Percentiles rank a stretch among this genome's conserved stretches.
These are phyloP conservation scores for Trichoderma erinaceum DNA, from an alignment of 495 filamentous ascomycete species.

Conservation along the genomic window DNA sequence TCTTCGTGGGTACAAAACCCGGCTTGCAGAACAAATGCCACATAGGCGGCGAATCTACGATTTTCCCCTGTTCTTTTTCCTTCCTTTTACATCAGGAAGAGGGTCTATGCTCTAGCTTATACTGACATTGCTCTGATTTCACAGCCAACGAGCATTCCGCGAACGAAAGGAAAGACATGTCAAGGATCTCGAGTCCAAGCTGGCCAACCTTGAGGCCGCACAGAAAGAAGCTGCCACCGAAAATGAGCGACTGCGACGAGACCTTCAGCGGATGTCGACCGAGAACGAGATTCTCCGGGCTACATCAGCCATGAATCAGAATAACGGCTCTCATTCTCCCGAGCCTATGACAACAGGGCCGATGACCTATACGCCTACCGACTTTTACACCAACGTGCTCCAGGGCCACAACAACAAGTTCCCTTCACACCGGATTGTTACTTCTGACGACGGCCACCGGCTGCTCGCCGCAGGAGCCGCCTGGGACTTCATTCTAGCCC, in stretches of 20 bases:
- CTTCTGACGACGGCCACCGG: slow-evolving; percentile 63
- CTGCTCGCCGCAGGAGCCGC: slow-evolving; percentile 74
- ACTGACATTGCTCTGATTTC: background rate
- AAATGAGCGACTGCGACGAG: slow-evolving; percentile 74
- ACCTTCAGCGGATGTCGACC: slow-evolving; percentile 70
- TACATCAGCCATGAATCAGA: slow-evolving; percentile 40
- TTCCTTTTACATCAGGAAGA: background rate
- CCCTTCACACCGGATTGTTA: slow-evolving; percentile 62
- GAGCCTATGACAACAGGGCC: slow-evolving; percentile 53
- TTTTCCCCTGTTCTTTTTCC: background rate
- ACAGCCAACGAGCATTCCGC: slow-evolving; percentile 89
- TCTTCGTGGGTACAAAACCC: background rate
- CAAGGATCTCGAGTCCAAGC: slow-evolving; percentile 82
- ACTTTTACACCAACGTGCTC: slow-evolving; percentile 56
- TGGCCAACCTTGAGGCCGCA: slow-evolving; percentile 61
- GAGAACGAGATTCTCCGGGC: slow-evolving; percentile 95
- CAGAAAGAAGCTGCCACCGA: slow-evolving; percentile 46
- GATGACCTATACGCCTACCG: slow-evolving; percentile 65
- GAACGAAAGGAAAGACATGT: slow-evolving; percentile 95
- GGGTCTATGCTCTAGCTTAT: background rate
- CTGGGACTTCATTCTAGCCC: slow-evolving; percentile 85
- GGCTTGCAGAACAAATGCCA: background rate
- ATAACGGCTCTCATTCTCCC: slow-evolving; percentile 22
- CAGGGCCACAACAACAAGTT: slow-evolving; percentile 52
- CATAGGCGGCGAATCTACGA: background rate